A percentile compares a stretch with the other conserved stretches of the same genome.
Evolutionary conservation across 148 eudicot genomes (phyloP).

Genomic region (Cornus florida): DNA sequence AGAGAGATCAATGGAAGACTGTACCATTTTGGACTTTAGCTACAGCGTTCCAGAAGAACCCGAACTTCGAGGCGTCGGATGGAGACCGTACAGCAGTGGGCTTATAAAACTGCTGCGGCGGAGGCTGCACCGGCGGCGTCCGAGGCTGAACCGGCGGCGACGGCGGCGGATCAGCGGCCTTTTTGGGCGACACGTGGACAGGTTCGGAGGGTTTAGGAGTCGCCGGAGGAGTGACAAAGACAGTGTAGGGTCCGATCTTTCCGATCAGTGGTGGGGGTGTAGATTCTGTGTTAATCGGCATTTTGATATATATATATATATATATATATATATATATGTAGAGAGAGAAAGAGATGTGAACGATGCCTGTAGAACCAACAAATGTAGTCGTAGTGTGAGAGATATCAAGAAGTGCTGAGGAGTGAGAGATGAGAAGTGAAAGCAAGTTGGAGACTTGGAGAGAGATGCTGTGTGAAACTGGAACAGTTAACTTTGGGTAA

Average conservation of each 20-base stretch:
- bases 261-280: constrained; percentile 71
- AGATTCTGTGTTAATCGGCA: constrained; percentile 33
- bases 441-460: neutral
- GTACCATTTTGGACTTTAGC: constrained; percentile 77
- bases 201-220: constrained; percentile 22
- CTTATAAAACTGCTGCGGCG: constrained; percentile 54
- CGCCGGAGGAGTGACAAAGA: constrained; percentile 70
- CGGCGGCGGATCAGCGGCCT: constrained; percentile 24
- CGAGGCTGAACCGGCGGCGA: constrained; percentile 18
- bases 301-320: constrained; percentile 6
- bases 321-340: neutral
- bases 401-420: neutral
- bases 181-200: constrained; percentile 24
- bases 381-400: constrained; percentile 3
- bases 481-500: no score
- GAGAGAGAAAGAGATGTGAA: constrained; percentile 21
- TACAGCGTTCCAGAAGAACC: constrained; percentile 65
- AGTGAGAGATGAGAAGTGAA: neutral
- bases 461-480: neutral
- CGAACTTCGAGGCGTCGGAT: constrained; percentile 27
- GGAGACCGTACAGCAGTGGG: constrained; percentile 24
- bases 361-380: neutral
- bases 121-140: constrained; percentile 63
- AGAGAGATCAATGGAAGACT: neutral
- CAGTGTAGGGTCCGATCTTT: constrained; percentile 92